Conservation (phyloP, 169 alveolate genomes). For the Cystoisospora suis region DNA sequence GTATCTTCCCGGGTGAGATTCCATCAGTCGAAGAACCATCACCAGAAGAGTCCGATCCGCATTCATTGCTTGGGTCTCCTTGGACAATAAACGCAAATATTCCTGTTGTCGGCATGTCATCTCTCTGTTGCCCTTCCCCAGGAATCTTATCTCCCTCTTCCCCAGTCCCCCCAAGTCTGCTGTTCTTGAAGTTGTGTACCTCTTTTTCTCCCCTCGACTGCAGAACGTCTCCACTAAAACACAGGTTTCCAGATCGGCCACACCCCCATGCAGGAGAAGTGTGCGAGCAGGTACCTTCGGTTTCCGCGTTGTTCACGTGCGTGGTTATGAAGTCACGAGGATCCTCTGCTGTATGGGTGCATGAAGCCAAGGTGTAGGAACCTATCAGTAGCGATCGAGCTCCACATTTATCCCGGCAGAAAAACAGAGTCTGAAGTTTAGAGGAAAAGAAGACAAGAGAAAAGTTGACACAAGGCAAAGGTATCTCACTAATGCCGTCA, state of each 20-base stretch:
- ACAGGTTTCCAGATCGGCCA: background rate
- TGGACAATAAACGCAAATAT: no score
- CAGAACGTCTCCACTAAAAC: no score
- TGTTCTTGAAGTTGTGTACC: no score
- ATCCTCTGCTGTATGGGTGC: background rate
- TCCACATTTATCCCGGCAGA: conserved; percentile 18
- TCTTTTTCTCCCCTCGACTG: no score
- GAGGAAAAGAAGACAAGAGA: conserved; percentile 4
- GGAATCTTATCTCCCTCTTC: no score
- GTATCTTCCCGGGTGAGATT: no score
- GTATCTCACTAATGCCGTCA: background rate
- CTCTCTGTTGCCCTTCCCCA: no score
- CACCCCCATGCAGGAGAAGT: background rate
- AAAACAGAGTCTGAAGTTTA: background rate
- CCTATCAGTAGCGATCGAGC: background rate
- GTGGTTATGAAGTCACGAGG: background rate
- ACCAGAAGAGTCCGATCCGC: no score
- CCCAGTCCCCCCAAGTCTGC: no score
- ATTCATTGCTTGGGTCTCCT: no score
- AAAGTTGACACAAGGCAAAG: background rate
- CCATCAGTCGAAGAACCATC: no score
- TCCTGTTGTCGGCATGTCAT: no score
- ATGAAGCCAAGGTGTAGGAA: background rate
- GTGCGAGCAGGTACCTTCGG: background rate
- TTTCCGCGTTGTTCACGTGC: background rate